phyloP scores from a whole-genome alignment of 495 filamentous ascomycete species.

The Chaetomium cochliodes region DNA sequence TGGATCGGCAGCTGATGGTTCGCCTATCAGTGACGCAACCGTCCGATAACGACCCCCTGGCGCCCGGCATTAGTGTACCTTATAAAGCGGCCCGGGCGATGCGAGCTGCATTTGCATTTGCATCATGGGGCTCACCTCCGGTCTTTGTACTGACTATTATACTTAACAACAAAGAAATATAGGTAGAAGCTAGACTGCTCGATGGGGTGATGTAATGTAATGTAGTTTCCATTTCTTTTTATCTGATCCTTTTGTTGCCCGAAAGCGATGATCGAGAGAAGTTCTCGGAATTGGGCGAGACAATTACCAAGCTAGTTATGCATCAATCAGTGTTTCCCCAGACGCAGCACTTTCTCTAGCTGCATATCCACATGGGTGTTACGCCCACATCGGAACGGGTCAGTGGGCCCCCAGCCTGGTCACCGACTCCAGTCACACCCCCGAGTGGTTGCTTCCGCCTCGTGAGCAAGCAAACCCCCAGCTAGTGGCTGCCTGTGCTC shows the following conservation, averaged over 20 bases:
- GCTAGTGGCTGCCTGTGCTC: slow-evolving; percentile 18
- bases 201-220: no score
- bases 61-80: not conserved
- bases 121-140: slow-evolving; percentile 12
- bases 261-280: no score
- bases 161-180: no score
- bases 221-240: no score
- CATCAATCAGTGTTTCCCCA: slow-evolving; percentile 16
- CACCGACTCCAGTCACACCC: slow-evolving; percentile 23
- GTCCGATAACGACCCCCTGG: slow-evolving; percentile 27
- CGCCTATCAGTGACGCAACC: slow-evolving; percentile 42
- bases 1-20: slow-evolving; percentile 24
- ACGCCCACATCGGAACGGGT: slow-evolving; percentile 15
- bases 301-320: not conserved
- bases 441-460: slow-evolving; percentile 23
- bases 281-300: no score
- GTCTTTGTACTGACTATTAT: not conserved
- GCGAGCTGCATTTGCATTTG: no score
- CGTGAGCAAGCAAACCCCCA: slow-evolving; percentile 14
- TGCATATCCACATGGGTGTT: slow-evolving; percentile 8
- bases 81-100: not conserved
- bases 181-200: no score
- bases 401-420: slow-evolving; percentile 23
- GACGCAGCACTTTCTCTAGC: slow-evolving; percentile 1
- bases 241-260: no score